Evolutionary conservation across 306 rosid genomes (phyloP), one percentile per base, ranked within the genome.

Genomic region (Argentina anserina): DNA sequence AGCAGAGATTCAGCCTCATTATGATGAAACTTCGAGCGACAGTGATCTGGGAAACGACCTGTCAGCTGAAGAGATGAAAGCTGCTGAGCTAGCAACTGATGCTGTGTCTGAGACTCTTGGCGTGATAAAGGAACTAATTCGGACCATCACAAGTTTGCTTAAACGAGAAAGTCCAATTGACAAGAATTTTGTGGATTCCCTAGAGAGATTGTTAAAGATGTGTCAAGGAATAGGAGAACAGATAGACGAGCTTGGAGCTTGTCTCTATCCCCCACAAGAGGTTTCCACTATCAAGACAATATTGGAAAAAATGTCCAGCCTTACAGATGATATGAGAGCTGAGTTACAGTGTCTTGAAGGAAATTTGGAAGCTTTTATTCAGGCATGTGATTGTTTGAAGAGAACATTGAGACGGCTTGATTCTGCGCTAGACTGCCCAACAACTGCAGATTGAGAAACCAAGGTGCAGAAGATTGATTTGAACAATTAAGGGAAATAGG

Each of bases 191-290:
- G 90, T 88, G 25, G 79, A 84, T 62, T 87, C 92, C 2, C 76
- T 95, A 76, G 99, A 95, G 82, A 91, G 87, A 65, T 67, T 95
- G 74, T 87, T 91, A 80, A 87, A 76, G 81, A 81, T 85, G 63
- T 84, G 92, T 78, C 86, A 78, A 55, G 96, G 82, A 65, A 82
- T 91, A 13, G 88, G 96, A 29, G 70, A 56, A 21, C 88, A 88
- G 84, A 83, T 91, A 31, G 99, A 95, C 62, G 97, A 91, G 76
- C 82, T 95, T 73, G 97, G 99, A 76, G 97, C 96, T 74, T 85
- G 90, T 76, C 89, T 91, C 74, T 95, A 95, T 56, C 97, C 97
- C 45, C 99, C 99, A 0, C 99, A 94, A 68, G 99, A 89, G 83
- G 71, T 79, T 81, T 64, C 82, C 55, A 70, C 80, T 70, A 86